phyloP scores from a whole-genome alignment of 1,284 basidiomycete genomes.

The Tilletia caries region DNA sequence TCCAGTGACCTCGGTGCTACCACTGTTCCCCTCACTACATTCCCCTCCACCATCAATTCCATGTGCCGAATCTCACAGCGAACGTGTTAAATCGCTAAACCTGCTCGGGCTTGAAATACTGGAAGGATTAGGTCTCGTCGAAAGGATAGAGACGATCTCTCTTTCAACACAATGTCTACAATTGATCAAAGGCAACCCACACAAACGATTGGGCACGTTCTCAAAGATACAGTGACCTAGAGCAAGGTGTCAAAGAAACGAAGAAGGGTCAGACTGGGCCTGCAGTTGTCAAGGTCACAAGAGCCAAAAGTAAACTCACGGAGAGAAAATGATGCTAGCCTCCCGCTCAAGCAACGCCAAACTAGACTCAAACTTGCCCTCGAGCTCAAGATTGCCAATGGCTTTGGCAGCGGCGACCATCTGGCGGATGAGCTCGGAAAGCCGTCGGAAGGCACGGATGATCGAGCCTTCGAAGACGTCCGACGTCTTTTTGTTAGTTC shows the following conservation, averaged over 20 bases:
- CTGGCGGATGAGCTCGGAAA: conserved; percentile 90
- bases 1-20: too few relatives aligned
- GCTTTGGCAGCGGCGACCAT: conserved; percentile 93
- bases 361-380: conserved; percentile 55
- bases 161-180: too few relatives aligned
- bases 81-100: too few relatives aligned
- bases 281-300: neutral
- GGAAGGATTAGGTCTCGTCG: too few relatives aligned
- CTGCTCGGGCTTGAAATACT: too few relatives aligned
- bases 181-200: too few relatives aligned
- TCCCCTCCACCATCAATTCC: too few relatives aligned
- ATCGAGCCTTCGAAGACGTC: conserved; percentile 90
- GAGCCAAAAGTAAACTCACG: conserved; percentile 22
- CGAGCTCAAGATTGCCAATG: conserved; percentile 87
- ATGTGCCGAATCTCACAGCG: too few relatives aligned
- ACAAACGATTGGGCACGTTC: too few relatives aligned
- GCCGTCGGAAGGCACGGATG: conserved; percentile 78
- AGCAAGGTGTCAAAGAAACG: neutral
- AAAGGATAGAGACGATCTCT: too few relatives aligned
- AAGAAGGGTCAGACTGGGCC: neutral
- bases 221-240: conserved; percentile 3
- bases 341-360: conserved; percentile 46
- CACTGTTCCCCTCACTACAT: too few relatives aligned
- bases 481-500: conserved; percentile 80
- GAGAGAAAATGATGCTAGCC: conserved; percentile 50